Percentiles rank a stretch among this genome's conserved stretches.
Conservation (phyloP, 2,329 filamentous ascomycete genomes). For the Akanthomyces dipterigenus region DNA sequence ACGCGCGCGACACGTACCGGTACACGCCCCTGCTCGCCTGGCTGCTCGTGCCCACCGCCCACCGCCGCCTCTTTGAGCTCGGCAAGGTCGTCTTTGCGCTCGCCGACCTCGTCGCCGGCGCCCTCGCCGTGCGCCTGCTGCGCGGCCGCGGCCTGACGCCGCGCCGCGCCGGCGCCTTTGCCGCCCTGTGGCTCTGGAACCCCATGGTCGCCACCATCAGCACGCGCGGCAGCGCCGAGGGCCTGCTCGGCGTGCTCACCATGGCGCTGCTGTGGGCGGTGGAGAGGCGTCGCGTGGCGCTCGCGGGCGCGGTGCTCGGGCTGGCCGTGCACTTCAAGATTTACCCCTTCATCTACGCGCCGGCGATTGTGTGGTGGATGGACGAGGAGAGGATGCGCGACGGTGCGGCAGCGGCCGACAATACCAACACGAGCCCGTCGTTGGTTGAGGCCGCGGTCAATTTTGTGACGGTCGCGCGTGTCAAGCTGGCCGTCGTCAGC, state of each 20-base stretch:
- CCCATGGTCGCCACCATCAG: conserved; percentile 98
- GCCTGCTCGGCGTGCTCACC: conserved; percentile 77
- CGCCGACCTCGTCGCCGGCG: conserved; percentile 79
- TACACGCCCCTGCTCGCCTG: conserved; percentile 93
- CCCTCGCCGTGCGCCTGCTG: conserved; percentile 51
- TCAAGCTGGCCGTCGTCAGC: conserved; percentile 57
- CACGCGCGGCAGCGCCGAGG: conserved; percentile 89
- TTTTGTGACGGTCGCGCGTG: conserved; percentile 48
- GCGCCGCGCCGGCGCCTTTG: conserved; percentile 62
- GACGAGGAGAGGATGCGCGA: conserved; percentile 43
- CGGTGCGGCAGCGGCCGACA: not conserved
- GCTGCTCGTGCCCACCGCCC: conserved; percentile 63
- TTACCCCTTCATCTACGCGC: conserved; percentile 93
- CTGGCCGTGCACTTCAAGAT: conserved; percentile 96
- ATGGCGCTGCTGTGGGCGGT: conserved; percentile 79
- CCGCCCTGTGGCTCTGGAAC: conserved; percentile 88
- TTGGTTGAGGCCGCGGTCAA: conserved; percentile 19
- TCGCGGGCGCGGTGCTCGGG: conserved; percentile 73
- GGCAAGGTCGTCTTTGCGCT: conserved; percentile 83
- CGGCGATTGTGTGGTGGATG: conserved; percentile 75
- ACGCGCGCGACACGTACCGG: conserved; percentile 86
- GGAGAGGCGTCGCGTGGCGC: conserved; percentile 48
- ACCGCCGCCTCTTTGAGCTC: conserved; percentile 60
- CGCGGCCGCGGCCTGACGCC: conserved; percentile 34
- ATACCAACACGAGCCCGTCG: conserved; percentile 6